Percentiles rank a stretch among this genome's conserved stretches.
These are phyloP conservation scores for Xylaria nigripes DNA, from an alignment of 495 filamentous ascomycete species.

Conservation along the genomic window DNA sequence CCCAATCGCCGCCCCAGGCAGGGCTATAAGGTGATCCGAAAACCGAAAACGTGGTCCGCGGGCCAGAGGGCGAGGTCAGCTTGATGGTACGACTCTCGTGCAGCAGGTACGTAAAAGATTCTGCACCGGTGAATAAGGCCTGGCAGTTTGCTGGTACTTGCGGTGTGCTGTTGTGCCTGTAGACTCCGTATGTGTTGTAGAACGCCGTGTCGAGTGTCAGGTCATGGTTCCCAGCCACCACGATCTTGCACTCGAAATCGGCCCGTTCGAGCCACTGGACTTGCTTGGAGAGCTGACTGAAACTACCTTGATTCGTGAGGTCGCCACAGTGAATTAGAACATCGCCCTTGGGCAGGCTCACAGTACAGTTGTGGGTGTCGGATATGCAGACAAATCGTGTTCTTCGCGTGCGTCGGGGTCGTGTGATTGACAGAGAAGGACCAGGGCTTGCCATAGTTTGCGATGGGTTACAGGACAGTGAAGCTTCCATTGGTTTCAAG, in stretches of 20 bases:
- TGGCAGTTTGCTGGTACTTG: conserved; percentile 51
- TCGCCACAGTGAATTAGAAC: conserved; percentile 89
- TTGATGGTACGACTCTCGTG: conserved; percentile 53
- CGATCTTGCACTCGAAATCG: conserved; percentile 73
- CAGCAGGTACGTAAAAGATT: conserved; percentile 56
- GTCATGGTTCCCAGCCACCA: conserved; percentile 82
- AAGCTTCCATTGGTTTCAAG: background rate
- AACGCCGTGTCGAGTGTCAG: conserved; percentile 60
- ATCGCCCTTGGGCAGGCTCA: conserved; percentile 69
- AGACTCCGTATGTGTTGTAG: conserved; percentile 47
- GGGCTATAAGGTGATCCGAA: conserved; percentile 72
- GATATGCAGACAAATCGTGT: conserved; percentile 62
- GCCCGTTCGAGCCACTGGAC: conserved; percentile 73
- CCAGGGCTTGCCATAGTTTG: conserved; percentile 1
- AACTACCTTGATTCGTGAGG: conserved; percentile 71
- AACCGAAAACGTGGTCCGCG: conserved; percentile 59
- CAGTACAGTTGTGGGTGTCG: conserved; percentile 72
- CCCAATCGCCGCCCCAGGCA: conserved; percentile 51
- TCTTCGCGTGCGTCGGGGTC: conserved; percentile 12
- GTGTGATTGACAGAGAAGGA: background rate
- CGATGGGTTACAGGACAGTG: background rate
- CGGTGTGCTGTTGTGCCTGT: conserved; percentile 52
- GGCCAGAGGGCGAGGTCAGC: conserved; percentile 49
- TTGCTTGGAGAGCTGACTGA: conserved; percentile 45
- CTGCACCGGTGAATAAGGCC: conserved; percentile 44